Base-by-base conservation (phyloP, 768 basidiomycete species). In the Ramaria sp. region DNA sequence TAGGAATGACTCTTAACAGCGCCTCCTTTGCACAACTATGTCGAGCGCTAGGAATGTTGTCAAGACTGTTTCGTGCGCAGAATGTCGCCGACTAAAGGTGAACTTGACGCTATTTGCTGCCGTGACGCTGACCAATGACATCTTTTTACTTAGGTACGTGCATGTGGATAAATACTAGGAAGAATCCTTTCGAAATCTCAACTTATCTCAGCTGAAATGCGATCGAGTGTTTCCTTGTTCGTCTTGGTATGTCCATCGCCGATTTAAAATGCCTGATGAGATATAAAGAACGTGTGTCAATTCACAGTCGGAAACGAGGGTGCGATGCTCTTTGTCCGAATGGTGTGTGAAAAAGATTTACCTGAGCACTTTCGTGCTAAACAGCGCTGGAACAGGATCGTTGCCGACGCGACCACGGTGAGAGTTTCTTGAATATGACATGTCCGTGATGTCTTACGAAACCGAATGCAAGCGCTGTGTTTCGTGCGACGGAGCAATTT, bases 401-500 rank as follows among this genome's bases (percentile, higher is more conserved):
- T 27, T 47, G n/a, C 45, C 45, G n/a, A 47, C 45, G 24, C 45
- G 45, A 12, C 45, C 45, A 22, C 45, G 45, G 45, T 47, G 25
- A 24, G 18, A 20, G 7, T 20, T 47, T 3, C 15, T 47, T 24
- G 13, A 47, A 20, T 20, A 18, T 47, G 28, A 16, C 16, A 41
- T 41, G 20, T n/a, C 18, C n/a, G 18, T 18, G 39, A 7, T 41
- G 7, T 16, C 18, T n/a, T 7, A 41, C 39, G 16, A 41, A n/a
- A 41, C 3, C 39, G 25, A 25, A 6, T n/a, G 20, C 24, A 13
- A 47, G 45, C n/a, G 45, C 45, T 62, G 79, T 83, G 45, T 71
- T 84, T 9, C 81, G 81, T 1, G 81, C 81, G 52, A 83, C 82
- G 1, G 75, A 79, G 41, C 77, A 81, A 44, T 70, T 85, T 10